Percentiles rank a stretch among this genome's conserved stretches.
Evolutionary conservation across 441 rosid genomes (phyloP).

Genomic region (Erodium moschatum): DNA sequence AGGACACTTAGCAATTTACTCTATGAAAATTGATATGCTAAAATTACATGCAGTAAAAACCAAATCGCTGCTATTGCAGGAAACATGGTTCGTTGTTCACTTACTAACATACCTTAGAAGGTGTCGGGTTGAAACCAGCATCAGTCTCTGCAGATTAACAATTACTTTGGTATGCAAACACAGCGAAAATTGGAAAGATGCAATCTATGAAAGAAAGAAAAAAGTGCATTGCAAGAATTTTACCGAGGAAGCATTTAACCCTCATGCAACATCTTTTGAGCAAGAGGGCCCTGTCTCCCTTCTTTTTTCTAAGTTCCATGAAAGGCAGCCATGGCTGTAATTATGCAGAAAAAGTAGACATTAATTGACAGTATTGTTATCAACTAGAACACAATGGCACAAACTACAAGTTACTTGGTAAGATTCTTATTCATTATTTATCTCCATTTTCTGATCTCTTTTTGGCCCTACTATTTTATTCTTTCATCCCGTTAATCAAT

Average conservation of each 20-base stretch:
- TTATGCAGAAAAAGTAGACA: slow-evolving; percentile 15
- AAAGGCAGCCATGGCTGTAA: slow-evolving; percentile 50
- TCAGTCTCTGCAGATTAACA: slow-evolving; percentile 54
- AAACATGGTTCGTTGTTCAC: background rate
- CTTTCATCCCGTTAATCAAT: too few species aligned
- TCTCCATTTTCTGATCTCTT: too few species aligned
- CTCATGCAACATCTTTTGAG: slow-evolving; percentile 50
- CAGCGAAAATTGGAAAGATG: background rate
- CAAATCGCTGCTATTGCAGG: background rate
- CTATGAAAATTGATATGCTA: background rate
- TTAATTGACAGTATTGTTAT: background rate
- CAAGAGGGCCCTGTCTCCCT: slow-evolving; percentile 42
- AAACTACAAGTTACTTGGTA: background rate
- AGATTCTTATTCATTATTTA: too few species aligned
- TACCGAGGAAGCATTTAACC: slow-evolving; percentile 70
- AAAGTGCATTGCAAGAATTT: slow-evolving; percentile 11
- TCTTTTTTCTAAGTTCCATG: slow-evolving; percentile 48
- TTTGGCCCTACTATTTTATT: too few species aligned
- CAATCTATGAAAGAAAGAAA: background rate
- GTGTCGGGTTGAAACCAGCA: slow-evolving; percentile 71
- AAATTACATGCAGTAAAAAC: background rate
- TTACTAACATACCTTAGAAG: slow-evolving; percentile 37
- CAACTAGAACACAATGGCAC: background rate
- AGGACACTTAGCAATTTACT: background rate
- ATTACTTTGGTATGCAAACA: slow-evolving; percentile 6